These are phyloP conservation scores for Penicillium waksmanii DNA, from an alignment of 495 filamentous ascomycete genomes.

Conservation along the genomic window DNA sequence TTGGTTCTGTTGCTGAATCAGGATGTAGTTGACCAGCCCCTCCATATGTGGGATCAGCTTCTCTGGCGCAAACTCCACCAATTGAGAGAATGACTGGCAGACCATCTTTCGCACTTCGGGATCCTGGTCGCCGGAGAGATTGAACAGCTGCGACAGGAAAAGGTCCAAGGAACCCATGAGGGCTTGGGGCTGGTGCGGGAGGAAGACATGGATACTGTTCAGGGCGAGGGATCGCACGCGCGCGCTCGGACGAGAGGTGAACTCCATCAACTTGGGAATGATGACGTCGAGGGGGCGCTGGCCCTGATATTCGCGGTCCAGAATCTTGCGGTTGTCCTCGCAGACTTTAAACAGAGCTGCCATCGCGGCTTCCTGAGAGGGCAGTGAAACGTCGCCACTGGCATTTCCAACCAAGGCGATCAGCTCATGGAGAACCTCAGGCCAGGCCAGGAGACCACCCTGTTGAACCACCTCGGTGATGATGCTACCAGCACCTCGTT, in stretches of 20 bases:
- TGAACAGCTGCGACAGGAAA: conserved; percentile 80
- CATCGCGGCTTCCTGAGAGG: conserved; percentile 92
- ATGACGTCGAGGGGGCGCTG: conserved; percentile 86
- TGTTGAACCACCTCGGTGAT: conserved; percentile 90
- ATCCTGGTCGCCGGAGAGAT: conserved; percentile 71
- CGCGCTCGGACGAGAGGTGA: conserved; percentile 71
- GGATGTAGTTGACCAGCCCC: conserved; percentile 90
- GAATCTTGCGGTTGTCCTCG: conserved; percentile 86
- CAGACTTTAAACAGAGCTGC: conserved; percentile 91
- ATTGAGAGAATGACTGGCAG: conserved; percentile 88
- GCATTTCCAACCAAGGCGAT: conserved; percentile 75
- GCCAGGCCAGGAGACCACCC: conserved; percentile 89
- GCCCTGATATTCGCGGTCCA: conserved; percentile 85
- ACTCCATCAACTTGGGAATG: conserved; percentile 87
- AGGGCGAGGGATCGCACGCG: conserved; percentile 81
- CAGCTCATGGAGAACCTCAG: conserved; percentile 82
- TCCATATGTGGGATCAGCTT: conserved; percentile 87
- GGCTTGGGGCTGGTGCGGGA: conserved; percentile 76
- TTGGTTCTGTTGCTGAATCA: conserved; percentile 79
- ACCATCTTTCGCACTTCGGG: conserved; percentile 86
- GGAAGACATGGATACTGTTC: conserved; percentile 86
- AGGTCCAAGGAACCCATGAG: conserved; percentile 76
- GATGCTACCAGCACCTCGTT: conserved; percentile 87
- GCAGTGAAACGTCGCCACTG: conserved; percentile 62
- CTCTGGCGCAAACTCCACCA: conserved; percentile 88